phyloP scores from a whole-genome alignment of 495 filamentous ascomycete species.

The Neurospora sp. region DNA sequence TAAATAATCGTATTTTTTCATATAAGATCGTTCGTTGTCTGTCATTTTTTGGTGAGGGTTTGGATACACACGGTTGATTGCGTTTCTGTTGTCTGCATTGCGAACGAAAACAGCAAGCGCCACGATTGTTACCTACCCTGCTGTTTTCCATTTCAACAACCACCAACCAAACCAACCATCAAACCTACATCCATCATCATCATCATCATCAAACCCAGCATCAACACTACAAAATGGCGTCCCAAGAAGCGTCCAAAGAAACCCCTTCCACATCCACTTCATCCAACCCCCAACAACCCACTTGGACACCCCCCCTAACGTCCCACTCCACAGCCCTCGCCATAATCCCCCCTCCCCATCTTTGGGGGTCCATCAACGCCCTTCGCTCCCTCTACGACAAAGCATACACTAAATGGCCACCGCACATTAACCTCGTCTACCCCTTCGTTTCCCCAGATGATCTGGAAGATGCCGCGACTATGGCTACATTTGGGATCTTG shows the following conservation, averaged over 20 bases:
- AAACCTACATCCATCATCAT: neutral
- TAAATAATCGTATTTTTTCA: no score
- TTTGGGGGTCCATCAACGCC: slow-evolving; percentile 33
- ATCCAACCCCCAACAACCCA: no score
- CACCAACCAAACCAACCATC: neutral
- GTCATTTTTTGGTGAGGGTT: no score
- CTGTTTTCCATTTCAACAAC: neutral
- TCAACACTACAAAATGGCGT: neutral
- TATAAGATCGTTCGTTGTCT: no score
- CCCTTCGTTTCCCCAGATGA: slow-evolving; percentile 38
- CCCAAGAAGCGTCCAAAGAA: neutral
- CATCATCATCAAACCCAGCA: neutral
- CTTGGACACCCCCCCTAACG: slow-evolving; percentile 13
- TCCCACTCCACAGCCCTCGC: slow-evolving; percentile 43
- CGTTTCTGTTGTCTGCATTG: neutral
- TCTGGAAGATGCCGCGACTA: neutral
- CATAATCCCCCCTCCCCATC: slow-evolving; percentile 33
- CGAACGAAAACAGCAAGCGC: neutral
- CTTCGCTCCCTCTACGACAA: slow-evolving; percentile 47
- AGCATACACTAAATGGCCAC: slow-evolving; percentile 46
- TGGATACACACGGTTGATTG: no score
- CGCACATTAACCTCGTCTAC: slow-evolving; percentile 51
- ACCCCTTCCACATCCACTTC: neutral
- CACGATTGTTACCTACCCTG: neutral
- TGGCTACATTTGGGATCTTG: neutral